Percentiles rank a stretch among this genome's conserved stretches.
Evolutionary conservation across 1,139 yeast species (phyloP).

Genomic region (Yamadazyma conglobata): DNA sequence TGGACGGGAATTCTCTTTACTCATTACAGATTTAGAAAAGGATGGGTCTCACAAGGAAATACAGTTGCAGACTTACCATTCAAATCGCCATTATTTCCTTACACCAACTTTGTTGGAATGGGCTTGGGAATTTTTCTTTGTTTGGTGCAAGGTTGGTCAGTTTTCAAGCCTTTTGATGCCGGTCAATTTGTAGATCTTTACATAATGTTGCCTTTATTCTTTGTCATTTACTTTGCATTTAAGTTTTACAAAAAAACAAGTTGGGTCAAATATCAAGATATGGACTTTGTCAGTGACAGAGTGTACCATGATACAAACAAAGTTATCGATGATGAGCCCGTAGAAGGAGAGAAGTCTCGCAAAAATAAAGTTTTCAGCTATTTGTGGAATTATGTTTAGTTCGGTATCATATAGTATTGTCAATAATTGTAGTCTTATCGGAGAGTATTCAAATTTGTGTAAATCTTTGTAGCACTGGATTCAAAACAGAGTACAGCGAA

Average conservation of each 20-base stretch:
- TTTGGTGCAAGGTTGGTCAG: conserved; percentile 47
- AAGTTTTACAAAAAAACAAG: conserved; percentile 48
- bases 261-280: conserved; percentile 45
- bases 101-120: conserved; percentile 17
- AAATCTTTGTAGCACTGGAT: no score
- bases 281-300: conserved; percentile 60
- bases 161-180: conserved; percentile 48
- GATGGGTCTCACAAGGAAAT: conserved; percentile 33
- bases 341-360: neutral
- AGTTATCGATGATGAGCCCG: no score
- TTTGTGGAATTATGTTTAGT: conserved; percentile 5
- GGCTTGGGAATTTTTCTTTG: conserved; percentile 31
- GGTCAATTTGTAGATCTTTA: conserved; percentile 34
- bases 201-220: conserved; percentile 36
- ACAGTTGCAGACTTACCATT: conserved; percentile 25
- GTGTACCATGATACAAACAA: conserved; percentile 5
- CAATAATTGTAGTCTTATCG: no score
- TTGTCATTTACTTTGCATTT: conserved; percentile 24
- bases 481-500: no score
- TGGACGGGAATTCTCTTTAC: conserved; percentile 41
- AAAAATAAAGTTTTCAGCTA: neutral
- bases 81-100: conserved; percentile 36
- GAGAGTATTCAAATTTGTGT: no score
- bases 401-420: no score
- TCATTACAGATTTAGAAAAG: conserved; percentile 36